Percentiles rank a stretch among this genome's conserved stretches.
Evolutionary conservation across 257 asterid species (phyloP).

Genomic region (Primulina huaijiensis): DNA sequence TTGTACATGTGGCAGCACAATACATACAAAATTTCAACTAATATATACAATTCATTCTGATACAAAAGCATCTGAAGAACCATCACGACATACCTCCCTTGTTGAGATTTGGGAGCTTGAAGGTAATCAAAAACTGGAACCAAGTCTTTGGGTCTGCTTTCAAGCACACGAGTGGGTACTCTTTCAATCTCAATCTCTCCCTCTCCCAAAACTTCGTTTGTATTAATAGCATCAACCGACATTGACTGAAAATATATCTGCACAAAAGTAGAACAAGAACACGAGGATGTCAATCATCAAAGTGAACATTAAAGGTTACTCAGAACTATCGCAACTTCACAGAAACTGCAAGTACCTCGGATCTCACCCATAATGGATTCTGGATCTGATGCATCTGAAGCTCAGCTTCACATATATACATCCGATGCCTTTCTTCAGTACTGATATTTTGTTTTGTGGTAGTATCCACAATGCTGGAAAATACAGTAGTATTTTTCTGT

Average conservation of each 20-base stretch:
- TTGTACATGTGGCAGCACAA: neutral
- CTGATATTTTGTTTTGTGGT: slow-evolving; percentile 27
- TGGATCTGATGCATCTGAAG: slow-evolving; percentile 2
- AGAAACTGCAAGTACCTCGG: slow-evolving; percentile 48
- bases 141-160: slow-evolving; percentile 68
- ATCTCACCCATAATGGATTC: slow-evolving; percentile 68
- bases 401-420: neutral
- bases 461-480: slow-evolving; percentile 22
- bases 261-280: slow-evolving; percentile 24
- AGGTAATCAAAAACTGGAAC: slow-evolving; percentile 70
- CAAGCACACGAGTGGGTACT: slow-evolving; percentile 50
- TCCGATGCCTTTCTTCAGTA: slow-evolving; percentile 20
- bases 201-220: slow-evolving; percentile 34
- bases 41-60: neutral
- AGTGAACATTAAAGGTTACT: neutral
- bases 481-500: slow-evolving; percentile 28
- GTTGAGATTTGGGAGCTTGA: slow-evolving; percentile 57
- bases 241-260: slow-evolving; percentile 71
- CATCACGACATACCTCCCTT: slow-evolving; percentile 50
- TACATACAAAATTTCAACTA: neutral
- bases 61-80: neutral
- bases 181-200: slow-evolving; percentile 86
- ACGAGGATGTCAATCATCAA: slow-evolving; percentile 21
- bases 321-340: slow-evolving; percentile 17
- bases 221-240: slow-evolving; percentile 35